Base-by-base conservation (phyloP, 1,139 yeast species). In the Candida sojae region DNA sequence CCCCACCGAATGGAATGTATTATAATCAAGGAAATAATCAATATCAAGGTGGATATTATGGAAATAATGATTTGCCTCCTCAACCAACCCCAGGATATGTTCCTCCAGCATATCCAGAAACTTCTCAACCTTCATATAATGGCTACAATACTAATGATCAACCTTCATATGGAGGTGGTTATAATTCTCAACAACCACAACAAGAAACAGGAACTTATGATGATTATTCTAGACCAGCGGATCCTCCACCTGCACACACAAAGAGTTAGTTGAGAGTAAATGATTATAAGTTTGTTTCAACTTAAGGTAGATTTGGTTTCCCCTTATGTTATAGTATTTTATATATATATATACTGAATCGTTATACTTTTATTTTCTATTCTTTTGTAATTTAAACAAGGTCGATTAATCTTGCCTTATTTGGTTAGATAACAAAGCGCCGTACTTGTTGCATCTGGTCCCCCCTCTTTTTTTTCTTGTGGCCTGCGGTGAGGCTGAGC, bases 211-310 rank as follows among this genome's bases (percentile, higher is more conserved):
- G 48, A 7, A n/a, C 23, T 32, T 45, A 45, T 29, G 44, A 39
- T 2, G 45, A 46, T 2, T 41, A 33, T 31, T 35, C 48, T 11
- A 38, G 47, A 30, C 53, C 53, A 8, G 38, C 39, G 6, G 51
- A 47, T 21, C 53, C 53, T 4, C 53, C 53, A 23, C 51, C 51
- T 6, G 53, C 50, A n/a, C 49, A 50, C 38, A 46, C 51, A 11
- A 50, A 50, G 29, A 12, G 26, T 13, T 45, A 44, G 17, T 5
- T 32, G 35, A 32, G 17, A 32, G n/a, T 17, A n/a, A n/a, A n/a
- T n/a, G n/a, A n/a, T n/a, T n/a, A 3, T 17, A 17, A 17, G 21
- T 17, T 17, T 17, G 21, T 17, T 17, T 3, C 21, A 17, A 17
- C 21, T 3, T 17, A 17, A 17, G 21, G 21, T 17, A 17, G 21